phyloP scores from a whole-genome alignment of 2,329 filamentous ascomycete genomes.

The Leptographium lundbergii region DNA sequence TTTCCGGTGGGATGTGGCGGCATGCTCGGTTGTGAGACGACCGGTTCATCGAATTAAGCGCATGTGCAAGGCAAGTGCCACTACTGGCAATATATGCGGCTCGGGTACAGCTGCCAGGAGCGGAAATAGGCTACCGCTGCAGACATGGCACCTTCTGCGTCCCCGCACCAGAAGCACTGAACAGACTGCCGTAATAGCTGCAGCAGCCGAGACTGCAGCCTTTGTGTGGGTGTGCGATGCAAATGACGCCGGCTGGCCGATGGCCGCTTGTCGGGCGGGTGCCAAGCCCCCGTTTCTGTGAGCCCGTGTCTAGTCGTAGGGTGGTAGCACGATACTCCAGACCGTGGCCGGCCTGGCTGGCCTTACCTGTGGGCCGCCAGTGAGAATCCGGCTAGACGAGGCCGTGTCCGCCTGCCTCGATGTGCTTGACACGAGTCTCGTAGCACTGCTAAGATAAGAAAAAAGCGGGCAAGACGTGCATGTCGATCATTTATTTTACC shows the following conservation, averaged over 20 bases:
- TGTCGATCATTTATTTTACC: not conserved
- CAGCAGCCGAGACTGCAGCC: not conserved
- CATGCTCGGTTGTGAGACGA: too few relatives aligned
- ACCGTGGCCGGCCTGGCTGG: not conserved
- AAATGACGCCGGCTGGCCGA: not conserved
- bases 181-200: not conserved
- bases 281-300: not conserved
- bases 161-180: not conserved
- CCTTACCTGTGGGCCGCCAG: not conserved
- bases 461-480: not conserved
- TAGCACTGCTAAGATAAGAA: not conserved
- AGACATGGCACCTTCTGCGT: not conserved
- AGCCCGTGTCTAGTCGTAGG: not conserved
- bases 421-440: not conserved
- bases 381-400: not conserved
- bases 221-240: not conserved
- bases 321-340: not conserved
- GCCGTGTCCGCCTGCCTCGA: not conserved
- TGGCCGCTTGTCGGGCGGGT: not conserved
- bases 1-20: too few relatives aligned
- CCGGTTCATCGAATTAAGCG: not conserved
- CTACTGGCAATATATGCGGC: not conserved
- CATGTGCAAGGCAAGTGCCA: too few relatives aligned
- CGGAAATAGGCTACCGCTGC: not conserved
- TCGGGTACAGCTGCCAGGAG: not conserved